Evolutionary conservation across 169 alveolate species (phyloP).

Genomic region (Toxoplasma gondii): DNA sequence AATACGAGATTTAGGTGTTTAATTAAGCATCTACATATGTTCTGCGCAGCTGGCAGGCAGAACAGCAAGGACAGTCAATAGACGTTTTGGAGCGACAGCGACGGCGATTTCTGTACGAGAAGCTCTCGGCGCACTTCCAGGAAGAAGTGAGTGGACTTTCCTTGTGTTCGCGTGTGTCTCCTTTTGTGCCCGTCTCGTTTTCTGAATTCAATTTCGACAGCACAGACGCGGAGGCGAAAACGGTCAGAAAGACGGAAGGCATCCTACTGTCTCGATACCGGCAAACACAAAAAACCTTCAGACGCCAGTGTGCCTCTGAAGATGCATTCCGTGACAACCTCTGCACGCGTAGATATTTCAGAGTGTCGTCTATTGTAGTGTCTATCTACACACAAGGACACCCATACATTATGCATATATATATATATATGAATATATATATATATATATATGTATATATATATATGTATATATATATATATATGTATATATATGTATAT

Average conservation of each 20-base stretch:
- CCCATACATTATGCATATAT: not conserved
- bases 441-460: not conserved
- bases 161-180: not conserved
- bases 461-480: too few relatives aligned
- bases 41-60: conserved; percentile 49
- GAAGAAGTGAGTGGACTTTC: conserved; percentile 33
- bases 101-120: conserved; percentile 44
- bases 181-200: not conserved
- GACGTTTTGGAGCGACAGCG: conserved; percentile 40
- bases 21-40: too few relatives aligned
- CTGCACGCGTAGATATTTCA: too few relatives aligned
- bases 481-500: too few relatives aligned
- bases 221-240: too few relatives aligned
- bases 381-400: too few relatives aligned
- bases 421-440: not conserved
- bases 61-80: conserved; percentile 43
- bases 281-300: too few relatives aligned
- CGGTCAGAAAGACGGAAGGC: not conserved
- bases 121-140: conserved; percentile 52
- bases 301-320: too few relatives aligned
- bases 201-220: not conserved
- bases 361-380: too few relatives aligned
- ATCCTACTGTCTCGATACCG: too few relatives aligned
- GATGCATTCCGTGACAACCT: too few relatives aligned
- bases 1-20: too few relatives aligned